Base-by-base conservation (phyloP, 2,329 filamentous ascomycete species). In the Trichoderma koningiopsis region DNA sequence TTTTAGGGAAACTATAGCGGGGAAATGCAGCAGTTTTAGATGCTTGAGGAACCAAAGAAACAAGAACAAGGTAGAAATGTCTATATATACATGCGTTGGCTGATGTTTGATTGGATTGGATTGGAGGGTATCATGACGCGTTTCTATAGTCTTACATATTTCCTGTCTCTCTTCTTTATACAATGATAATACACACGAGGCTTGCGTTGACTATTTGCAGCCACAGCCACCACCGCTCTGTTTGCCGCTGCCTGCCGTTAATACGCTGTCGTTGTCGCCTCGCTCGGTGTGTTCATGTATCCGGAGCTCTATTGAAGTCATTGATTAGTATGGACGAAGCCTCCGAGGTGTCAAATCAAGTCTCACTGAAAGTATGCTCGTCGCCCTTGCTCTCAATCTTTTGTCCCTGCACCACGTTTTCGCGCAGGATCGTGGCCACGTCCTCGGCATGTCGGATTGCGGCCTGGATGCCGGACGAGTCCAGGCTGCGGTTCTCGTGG, bases 261-360 rank as follows among this genome's bases (percentile, higher is more conserved):
- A 96, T 75, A 97, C 88, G 40, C 91, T 92, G 74, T 97, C 94
- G 77, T 99, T 99, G 81, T 98, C 92, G 66, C 96, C 94, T 73
- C 93, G 86, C 80, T 99, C 95, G 35, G 91, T 99, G 73, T 97
- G 84, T 71, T 97, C 87, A 79, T 98, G 96, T 81, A 99, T 97
- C 63, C 91, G 87, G 69, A 98, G 82, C 77, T 91, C 94, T 97
- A 74, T 27, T 13, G 2, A 8, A 6, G 2, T 2, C 10, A 47
- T 57, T 47, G 52, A 29, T 47, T 35, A 62, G 59, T 47, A 49
- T 40, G 3, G 4, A 6, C 19, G n/a, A 7, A 29, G 14, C 14
- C 6, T 10, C 13, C 33, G 1, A 11, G 33, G 31, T 1, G 3
- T 6, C 4, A 16, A 35, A 22, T 84, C 89, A 16, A 35, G 22